A percentile compares a stretch with the other conserved stretches of the same genome.
These are phyloP conservation scores for Parietaria judaica DNA, from an alignment of 306 rosid genomes.

Conservation along the genomic window DNA sequence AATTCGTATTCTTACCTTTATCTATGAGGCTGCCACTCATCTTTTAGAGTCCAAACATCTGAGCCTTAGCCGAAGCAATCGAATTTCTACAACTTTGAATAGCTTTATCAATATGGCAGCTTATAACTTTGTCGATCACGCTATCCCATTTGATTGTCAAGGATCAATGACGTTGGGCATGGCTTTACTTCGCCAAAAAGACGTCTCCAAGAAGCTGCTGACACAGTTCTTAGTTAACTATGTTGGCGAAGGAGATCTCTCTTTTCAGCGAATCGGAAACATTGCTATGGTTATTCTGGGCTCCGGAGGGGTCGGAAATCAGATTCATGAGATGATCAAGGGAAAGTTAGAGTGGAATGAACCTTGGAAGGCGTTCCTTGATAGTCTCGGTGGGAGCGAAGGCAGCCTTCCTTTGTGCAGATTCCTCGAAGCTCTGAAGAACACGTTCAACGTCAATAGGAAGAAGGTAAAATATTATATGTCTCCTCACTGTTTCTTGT, in stretches of 20 bases:
- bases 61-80: background rate
- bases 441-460: constrained; percentile 26
- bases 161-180: constrained; percentile 23
- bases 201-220: constrained; percentile 22
- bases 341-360: constrained; percentile 8
- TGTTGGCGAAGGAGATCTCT: constrained; percentile 11
- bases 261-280: constrained; percentile 45
- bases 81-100: constrained; percentile 10
- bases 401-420: background rate
- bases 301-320: constrained; percentile 15
- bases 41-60: constrained; percentile 30
- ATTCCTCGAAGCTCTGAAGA: constrained; percentile 28
- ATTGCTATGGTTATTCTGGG: constrained; percentile 42
- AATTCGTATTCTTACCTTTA: constrained; percentile 28
- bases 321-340: constrained; percentile 15
- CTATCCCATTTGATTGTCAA: constrained; percentile 39
- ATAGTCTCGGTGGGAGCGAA: constrained; percentile 13
- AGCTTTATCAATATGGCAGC: constrained; percentile 21
- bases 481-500: constrained; percentile 54
- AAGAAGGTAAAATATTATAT: constrained; percentile 35
- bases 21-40: constrained; percentile 39
- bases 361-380: constrained; percentile 44
- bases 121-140: constrained; percentile 7
- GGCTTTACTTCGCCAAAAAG: constrained; percentile 34
- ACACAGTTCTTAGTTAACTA: constrained; percentile 24